phyloP scores from a whole-genome alignment of 164 flowering plant genomes.

The Vitis vinifera region ASM3070453v1 NC_081809.1:10124001-10124500 shows the following conservation, averaged over 20 bases:
- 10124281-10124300: background rate
- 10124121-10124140: constrained; percentile 30
- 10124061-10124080: constrained; percentile 30
- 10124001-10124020: constrained; percentile 14
- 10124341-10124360: too few species aligned
- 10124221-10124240: constrained; percentile 23
- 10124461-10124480: too few species aligned
- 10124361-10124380: too few species aligned
- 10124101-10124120: constrained; percentile 19
- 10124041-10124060: constrained; percentile 10
- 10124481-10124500: too few species aligned
- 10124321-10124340: too few species aligned
- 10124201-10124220: constrained; percentile 29
- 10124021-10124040: constrained; percentile 25
- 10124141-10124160: constrained; percentile 72
- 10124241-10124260: background rate
- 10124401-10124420: too few species aligned
- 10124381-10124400: too few species aligned
- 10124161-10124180: constrained; percentile 45
- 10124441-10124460: too few species aligned
- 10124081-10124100: constrained; percentile 14
- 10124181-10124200: constrained; percentile 14
- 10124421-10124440: too few species aligned
- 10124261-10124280: background rate
- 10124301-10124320: too few species aligned